Base-by-base conservation (phyloP, 345 rosid species). In the Populus pruinosa region DNA sequence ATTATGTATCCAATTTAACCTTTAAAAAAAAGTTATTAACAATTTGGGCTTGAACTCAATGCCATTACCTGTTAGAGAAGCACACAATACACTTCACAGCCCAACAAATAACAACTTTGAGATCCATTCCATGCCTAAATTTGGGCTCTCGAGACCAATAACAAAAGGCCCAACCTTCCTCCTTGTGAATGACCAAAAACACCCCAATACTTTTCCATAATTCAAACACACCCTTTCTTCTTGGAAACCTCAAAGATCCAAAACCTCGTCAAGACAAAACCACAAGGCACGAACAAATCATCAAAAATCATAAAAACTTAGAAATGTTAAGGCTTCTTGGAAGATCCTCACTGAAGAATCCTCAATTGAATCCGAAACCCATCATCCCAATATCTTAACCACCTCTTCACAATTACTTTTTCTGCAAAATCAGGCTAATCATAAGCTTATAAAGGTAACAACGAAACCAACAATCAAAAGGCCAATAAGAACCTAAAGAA, bases 401-500 rank as follows among this genome's bases (percentile, higher is more conserved):
- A 17, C n/a, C 72, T 35, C 49, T 50, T 12, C 16, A 56, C 12
- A 18, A 1, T 27, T 43, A 35, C 44, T 79, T 66, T 35, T 33
- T 33, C 81, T 43, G 62, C 80, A 25, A 70, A 69, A 31, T 23
- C 71, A 6, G 18, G 76, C 31, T 78, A 83, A 53, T n/a, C 83
- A 17, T 53, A n/a, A 18, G 59, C 59, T 53, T 4, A 8, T 5
- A 35, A 29, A 31, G 71, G 23, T n/a, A 1, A 21, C 41, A 67
- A 67, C 49, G 92, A 90, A 77, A 59, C 84, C 20, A 87, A 87
- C 67, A 74, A 84, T 65, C 82, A 86, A n/a, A 88, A 88, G 75
- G 63, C 89, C 68, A 78, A 68, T 8, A 77, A 81, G 78, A 78
- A 81, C 79, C 62, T 75, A 21, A 79, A 78, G n/a, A 66, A 35